Evolutionary conservation across 805 yeast species (phyloP).

Genomic region (Gaillardinia entomophila): DNA sequence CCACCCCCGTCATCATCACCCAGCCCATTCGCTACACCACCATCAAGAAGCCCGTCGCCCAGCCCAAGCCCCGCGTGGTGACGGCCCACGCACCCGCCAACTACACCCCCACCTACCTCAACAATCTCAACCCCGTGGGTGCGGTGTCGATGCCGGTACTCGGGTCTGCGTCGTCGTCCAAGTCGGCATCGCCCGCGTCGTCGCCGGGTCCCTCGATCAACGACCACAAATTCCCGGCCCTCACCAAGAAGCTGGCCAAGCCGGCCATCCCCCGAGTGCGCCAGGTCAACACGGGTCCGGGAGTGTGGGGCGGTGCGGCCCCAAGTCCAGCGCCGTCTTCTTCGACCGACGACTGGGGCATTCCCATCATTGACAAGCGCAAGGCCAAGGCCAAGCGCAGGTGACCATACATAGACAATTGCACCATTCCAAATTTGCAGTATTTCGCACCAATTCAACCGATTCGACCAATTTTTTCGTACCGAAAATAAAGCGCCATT

Average conservation of each 20-base stretch:
- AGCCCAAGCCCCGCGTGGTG: conserved; percentile 8
- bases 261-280: conserved; percentile 53
- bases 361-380: conserved; percentile 10
- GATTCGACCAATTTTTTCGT: no score
- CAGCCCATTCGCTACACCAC: conserved; percentile 32
- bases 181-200: conserved; percentile 18
- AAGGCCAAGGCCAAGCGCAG: conserved; percentile 3
- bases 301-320: conserved; percentile 8
- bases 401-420: no score
- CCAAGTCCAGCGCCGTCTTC: background rate
- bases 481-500: no score
- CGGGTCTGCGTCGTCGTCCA: conserved; percentile 7
- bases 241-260: conserved; percentile 34
- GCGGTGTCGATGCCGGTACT: conserved; percentile 22
- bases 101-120: conserved; percentile 29
- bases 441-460: no score
- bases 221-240: conserved; percentile 43
- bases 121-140: conserved; percentile 10
- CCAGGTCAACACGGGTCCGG: conserved; percentile 23
- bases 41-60: conserved; percentile 11
- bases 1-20: conserved; percentile 8
- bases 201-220: conserved; percentile 14
- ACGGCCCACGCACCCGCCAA: conserved; percentile 12
- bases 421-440: no score
- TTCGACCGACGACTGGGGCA: conserved; percentile 7